Conservation (phyloP, 2,329 filamentous ascomycete genomes). For the Calonectria montana region DNA sequence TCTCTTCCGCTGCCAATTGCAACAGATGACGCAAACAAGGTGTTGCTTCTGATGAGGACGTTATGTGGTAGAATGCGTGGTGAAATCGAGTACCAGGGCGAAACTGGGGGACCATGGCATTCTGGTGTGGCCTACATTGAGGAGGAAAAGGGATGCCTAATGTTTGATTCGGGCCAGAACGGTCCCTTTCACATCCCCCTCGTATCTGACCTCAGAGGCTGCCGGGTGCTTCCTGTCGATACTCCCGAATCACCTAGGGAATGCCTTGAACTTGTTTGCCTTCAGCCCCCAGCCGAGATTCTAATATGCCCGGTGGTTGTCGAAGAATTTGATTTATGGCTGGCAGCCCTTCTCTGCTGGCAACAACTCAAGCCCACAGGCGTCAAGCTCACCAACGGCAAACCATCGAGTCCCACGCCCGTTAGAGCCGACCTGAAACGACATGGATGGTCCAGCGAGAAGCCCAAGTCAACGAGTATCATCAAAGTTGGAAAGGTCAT, state of each 20-base stretch:
- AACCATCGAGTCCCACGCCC: conserved; percentile 46
- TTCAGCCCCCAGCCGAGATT: conserved; percentile 68
- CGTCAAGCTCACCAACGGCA: conserved; percentile 62
- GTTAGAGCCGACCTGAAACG: conserved; percentile 58
- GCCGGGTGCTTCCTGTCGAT: conserved; percentile 71
- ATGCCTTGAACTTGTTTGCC: conserved; percentile 66
- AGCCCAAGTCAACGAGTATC: conserved; percentile 68
- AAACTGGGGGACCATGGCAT: conserved; percentile 72
- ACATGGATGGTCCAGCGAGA: conserved; percentile 50
- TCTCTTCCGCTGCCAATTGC: conserved; percentile 69
- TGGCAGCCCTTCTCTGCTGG: conserved; percentile 85
- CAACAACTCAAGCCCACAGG: conserved; percentile 76
- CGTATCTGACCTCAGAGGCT: conserved; percentile 80
- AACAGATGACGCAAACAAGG: conserved; percentile 76
- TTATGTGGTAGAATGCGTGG: conserved; percentile 84
- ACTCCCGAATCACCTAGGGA: conserved; percentile 55
- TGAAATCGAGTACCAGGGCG: conserved; percentile 77
- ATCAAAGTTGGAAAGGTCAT: conserved; percentile 96
- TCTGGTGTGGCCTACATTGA: conserved; percentile 82
- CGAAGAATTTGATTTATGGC: conserved; percentile 81
- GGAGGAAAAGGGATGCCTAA: conserved; percentile 78
- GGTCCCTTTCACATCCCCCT: conserved; percentile 74
- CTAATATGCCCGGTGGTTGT: conserved; percentile 72
- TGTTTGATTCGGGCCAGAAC: conserved; percentile 78
- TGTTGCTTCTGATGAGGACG: conserved; percentile 81